A percentile compares a stretch with the other conserved stretches of the same genome.
These are phyloP conservation scores for Diaporthe sp. DNA, from an alignment of 2,329 filamentous ascomycete genomes.

Conservation along the genomic window DNA sequence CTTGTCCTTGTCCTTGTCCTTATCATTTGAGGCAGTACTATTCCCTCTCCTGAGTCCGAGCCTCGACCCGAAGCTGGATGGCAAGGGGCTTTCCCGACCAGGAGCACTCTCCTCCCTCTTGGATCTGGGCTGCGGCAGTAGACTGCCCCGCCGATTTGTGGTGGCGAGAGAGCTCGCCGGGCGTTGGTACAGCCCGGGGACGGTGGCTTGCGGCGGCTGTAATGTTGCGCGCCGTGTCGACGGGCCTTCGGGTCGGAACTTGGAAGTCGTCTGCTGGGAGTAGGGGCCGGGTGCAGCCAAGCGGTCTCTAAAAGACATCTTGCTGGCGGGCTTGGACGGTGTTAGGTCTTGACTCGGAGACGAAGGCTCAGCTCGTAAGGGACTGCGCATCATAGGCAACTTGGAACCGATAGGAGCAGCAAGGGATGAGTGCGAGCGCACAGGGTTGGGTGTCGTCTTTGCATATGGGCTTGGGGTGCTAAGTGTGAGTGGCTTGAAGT, in stretches of 20 bases:
- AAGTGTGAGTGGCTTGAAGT: slow-evolving; percentile 71
- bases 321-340: slow-evolving; percentile 55
- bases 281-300: slow-evolving; percentile 61
- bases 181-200: slow-evolving; percentile 48
- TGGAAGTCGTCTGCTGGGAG: slow-evolving; percentile 56
- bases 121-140: slow-evolving; percentile 60
- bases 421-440: slow-evolving; percentile 55
- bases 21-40: slow-evolving; percentile 27
- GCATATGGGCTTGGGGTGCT: slow-evolving; percentile 70
- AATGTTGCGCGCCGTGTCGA: slow-evolving; percentile 40
- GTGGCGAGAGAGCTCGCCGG: slow-evolving; percentile 68
- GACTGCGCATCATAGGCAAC: slow-evolving; percentile 60
- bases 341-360: slow-evolving; percentile 59
- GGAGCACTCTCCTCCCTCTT: slow-evolving; percentile 23
- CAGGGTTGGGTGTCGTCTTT: slow-evolving; percentile 50
- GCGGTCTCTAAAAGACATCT: slow-evolving; percentile 66
- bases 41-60: slow-evolving; percentile 29
- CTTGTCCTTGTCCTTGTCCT: slow-evolving; percentile 18
- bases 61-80: slow-evolving; percentile 6
- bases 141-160: slow-evolving; percentile 59
- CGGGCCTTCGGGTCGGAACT: slow-evolving; percentile 40
- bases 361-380: slow-evolving; percentile 58
- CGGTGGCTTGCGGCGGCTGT: slow-evolving; percentile 56
- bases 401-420: slow-evolving; percentile 49
- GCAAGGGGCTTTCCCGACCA: slow-evolving; percentile 33